Evolutionary conservation across 2,329 filamentous ascomycete genomes (phyloP), one percentile per base, ranked within the genome.

Genomic region (Corinectria fuckeliana): DNA sequence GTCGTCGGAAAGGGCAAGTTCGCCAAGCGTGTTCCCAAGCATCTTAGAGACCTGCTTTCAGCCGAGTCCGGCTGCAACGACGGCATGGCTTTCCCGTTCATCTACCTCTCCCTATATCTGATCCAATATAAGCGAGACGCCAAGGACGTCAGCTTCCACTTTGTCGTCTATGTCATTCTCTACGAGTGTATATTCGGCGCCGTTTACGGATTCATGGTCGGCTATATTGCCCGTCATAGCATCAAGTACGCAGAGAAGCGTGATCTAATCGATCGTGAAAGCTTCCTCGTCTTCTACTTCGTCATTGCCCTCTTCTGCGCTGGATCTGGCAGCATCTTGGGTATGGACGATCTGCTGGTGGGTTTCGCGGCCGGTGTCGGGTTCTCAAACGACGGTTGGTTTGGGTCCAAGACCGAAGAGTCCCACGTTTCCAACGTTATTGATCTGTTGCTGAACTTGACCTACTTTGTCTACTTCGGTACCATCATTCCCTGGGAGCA

Each of bases 1-100:
- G 95, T 99, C 54, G 95, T 99, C 51, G 95, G 95, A 75, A 99
- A 98, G 80, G 95, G 95, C 71, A 99, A 99, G 77, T 99, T 99
- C 71, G 94, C 95, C 32, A 97, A 97, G 80, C 88, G 95, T 63
- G 93, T 99, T 4, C 95, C 95, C 20, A 98, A 97, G 81, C 95
- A 99, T 88, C 81, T 99, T 79, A 87, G 95, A 82, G 95, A 99
- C 78, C 75, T 99, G 50, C 82, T 99, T 11, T 99, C 95, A 4
- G 93, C 93, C 56, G 95, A 99, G 78, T 99, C 95, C 7, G 95
- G 95, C 26, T 99, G 95, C 80, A 99, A 99, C 83, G 95, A 99
- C 75, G 95, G 95, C 78, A 99, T 99, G 95, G 95, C 95, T 1
- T 99, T 99, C 73, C 95, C 95, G 0, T 99, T 99, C 76, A 87